These are phyloP conservation scores for Cronartium quercuum DNA, from an alignment of 1,284 basidiomycete genomes.

Conservation along the genomic window DNA sequence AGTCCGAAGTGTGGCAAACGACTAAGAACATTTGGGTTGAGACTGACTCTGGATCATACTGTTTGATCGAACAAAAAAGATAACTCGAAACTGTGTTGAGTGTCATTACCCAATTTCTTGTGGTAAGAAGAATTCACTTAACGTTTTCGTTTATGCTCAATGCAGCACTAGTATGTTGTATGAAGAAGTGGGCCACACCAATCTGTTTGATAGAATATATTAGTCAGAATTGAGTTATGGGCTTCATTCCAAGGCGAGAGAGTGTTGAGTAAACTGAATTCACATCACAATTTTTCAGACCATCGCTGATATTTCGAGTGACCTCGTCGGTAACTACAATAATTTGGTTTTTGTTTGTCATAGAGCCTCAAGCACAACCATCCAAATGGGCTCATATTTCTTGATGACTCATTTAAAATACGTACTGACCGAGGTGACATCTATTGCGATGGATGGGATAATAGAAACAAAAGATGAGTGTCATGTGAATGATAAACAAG, in stretches of 20 bases:
- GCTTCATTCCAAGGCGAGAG: too few relatives aligned
- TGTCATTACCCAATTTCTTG: neutral
- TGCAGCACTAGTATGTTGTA: conserved; percentile 49
- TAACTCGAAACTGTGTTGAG: neutral
- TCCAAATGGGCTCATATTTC: neutral
- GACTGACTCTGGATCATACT: conserved; percentile 38
- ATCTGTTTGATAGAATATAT: conserved; percentile 19
- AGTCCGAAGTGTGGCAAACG: neutral
- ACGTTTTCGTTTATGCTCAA: conserved; percentile 49
- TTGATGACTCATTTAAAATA: too few relatives aligned
- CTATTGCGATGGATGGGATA: neutral
- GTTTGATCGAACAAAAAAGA: neutral
- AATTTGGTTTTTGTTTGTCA: neutral
- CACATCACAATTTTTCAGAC: conserved; percentile 35
- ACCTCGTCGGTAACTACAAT: conserved; percentile 37
- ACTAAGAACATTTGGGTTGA: neutral
- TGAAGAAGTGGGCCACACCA: conserved; percentile 44
- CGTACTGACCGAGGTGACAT: conserved; percentile 38
- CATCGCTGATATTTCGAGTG: conserved; percentile 27
- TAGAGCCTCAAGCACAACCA: neutral
- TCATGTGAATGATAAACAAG: neutral
- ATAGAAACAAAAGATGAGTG: neutral
- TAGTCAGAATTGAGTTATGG: neutral
- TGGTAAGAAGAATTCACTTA: neutral
- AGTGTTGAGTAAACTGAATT: neutral